Percentiles rank a stretch among this genome's conserved stretches.
Conservation (phyloP, 306 rosid species). For the Sicyos edulis region DNA sequence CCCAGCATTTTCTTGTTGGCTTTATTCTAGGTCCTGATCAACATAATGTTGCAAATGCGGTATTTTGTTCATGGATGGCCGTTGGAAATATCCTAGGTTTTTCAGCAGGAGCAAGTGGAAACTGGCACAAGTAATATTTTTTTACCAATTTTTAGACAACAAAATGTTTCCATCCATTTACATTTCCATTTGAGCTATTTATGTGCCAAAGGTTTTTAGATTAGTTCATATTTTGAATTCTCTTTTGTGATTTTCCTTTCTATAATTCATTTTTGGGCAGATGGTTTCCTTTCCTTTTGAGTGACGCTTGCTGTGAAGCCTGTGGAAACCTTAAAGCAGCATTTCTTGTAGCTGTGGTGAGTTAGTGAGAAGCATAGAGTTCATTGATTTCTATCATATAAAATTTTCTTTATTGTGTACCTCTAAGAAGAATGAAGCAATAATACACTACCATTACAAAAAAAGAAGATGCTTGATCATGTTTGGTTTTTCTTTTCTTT, state of each 20-base stretch:
- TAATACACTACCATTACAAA: not conserved
- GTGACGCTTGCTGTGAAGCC: slow-evolving; percentile 91
- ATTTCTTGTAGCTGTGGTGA: slow-evolving; percentile 92
- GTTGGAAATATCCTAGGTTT: slow-evolving; percentile 94
- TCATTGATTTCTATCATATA: not conserved
- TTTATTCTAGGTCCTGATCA: slow-evolving; percentile 74
- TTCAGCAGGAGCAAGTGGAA: slow-evolving; percentile 94
- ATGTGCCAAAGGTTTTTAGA: not conserved
- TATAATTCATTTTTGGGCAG: slow-evolving; percentile 37
- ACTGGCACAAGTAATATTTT: slow-evolving; percentile 77
- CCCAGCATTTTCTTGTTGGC: not conserved
- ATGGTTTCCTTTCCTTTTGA: slow-evolving; percentile 92
- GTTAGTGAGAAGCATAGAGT: slow-evolving; percentile 28
- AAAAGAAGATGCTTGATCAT: not conserved
- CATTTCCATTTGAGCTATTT: slow-evolving; percentile 8
- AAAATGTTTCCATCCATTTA: slow-evolving; percentile 16
- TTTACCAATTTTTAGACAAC: slow-evolving; percentile 19
- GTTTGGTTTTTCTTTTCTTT: no score
- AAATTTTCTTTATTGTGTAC: not conserved
- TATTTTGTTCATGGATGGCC: slow-evolving; percentile 99
- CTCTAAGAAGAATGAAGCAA: not conserved
- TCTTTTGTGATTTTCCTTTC: slow-evolving; percentile 24
- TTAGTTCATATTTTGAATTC: slow-evolving; percentile 12
- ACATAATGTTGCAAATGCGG: slow-evolving; percentile 81
- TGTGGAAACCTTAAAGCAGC: slow-evolving; percentile 99